Percentiles rank a stretch among this genome's conserved stretches.
These are phyloP conservation scores for Debaryomyces sp. DNA, from an alignment of 1,139 yeast genomes.

Conservation along the genomic window DNA sequence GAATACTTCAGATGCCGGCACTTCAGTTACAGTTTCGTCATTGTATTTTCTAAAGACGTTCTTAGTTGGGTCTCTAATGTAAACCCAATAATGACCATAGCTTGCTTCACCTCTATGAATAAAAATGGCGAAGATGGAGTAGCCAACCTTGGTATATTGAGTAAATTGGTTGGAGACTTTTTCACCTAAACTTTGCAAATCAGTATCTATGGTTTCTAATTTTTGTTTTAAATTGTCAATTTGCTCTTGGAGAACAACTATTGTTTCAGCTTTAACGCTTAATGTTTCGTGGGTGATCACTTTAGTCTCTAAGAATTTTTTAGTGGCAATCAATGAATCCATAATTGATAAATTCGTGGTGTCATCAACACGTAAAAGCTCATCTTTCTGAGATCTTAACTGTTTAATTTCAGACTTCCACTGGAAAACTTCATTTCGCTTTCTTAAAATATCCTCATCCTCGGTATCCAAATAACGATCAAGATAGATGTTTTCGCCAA, in stretches of 20 bases:
- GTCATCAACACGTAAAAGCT: conserved; percentile 45
- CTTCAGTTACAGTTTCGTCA: conserved; percentile 88
- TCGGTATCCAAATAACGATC: conserved; percentile 84
- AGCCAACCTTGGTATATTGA: conserved; percentile 64
- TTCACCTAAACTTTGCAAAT: conserved; percentile 44
- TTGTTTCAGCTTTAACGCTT: conserved; percentile 35
- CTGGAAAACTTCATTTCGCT: conserved; percentile 59
- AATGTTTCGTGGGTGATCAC: conserved; percentile 26
- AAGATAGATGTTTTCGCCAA: conserved; percentile 74
- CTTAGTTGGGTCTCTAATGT: conserved; percentile 73
- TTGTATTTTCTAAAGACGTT: conserved; percentile 84
- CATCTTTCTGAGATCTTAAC: conserved; percentile 45
- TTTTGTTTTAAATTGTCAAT: conserved; percentile 25
- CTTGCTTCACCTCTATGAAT: conserved; percentile 96
- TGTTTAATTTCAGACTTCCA: conserved; percentile 62
- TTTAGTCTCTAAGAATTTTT: conserved; percentile 51
- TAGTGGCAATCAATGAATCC: conserved; percentile 52
- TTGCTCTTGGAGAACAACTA: conserved; percentile 36
- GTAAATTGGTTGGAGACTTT: conserved; percentile 62
- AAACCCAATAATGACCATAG: conserved; percentile 96
- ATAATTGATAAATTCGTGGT: conserved; percentile 53
- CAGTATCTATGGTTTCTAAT: conserved; percentile 34
- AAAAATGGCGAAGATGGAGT: conserved; percentile 85
- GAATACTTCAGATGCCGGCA: conserved; percentile 70
- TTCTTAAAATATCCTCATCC: conserved; percentile 54